Conservation (phyloP, 352 stramenopile genomes). For the Phytophthora vignae region DNA sequence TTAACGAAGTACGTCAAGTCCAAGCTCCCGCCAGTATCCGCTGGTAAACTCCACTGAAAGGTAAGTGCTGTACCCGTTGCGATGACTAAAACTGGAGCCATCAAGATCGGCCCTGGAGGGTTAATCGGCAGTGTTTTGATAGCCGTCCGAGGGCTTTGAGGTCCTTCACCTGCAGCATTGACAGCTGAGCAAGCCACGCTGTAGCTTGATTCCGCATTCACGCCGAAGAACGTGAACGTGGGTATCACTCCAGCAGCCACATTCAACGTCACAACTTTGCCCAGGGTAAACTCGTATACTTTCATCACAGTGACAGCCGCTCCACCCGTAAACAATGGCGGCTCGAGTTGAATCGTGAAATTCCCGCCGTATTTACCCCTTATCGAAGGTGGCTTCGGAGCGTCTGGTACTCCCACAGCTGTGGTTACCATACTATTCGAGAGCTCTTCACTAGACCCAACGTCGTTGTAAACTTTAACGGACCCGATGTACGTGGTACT, state of each 20-base stretch:
- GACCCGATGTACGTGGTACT: conserved; percentile 43
- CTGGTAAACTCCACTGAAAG: conserved; percentile 42
- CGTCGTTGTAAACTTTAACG: conserved; percentile 43
- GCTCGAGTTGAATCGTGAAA: conserved; percentile 54
- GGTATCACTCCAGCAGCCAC: conserved; percentile 3
- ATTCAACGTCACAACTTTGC: conserved; percentile 21
- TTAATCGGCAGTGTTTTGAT: conserved; percentile 49
- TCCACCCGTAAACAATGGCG: conserved; percentile 58
- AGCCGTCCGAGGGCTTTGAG: conserved; percentile 20
- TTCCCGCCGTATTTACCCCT: conserved; percentile 64
- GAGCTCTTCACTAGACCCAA: conserved; percentile 40
- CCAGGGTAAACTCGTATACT: conserved; percentile 49
- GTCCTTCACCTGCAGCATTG: conserved; percentile 49
- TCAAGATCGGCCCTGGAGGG: conserved; percentile 39
- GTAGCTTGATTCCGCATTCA: conserved; percentile 47
- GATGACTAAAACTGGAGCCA: conserved; percentile 32
- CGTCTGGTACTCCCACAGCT: conserved; percentile 23
- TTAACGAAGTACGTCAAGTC: conserved; percentile 44
- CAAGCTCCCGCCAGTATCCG: conserved; percentile 53
- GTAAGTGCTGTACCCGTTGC: conserved; percentile 51
- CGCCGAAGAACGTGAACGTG: conserved; percentile 41
- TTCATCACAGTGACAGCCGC: conserved; percentile 42
- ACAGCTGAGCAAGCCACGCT: conserved; percentile 46
- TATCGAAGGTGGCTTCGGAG: conserved; percentile 34
- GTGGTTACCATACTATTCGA: conserved; percentile 36